Evolutionary conservation across 345 rosid species (phyloP), one percentile per base, ranked within the genome.

Genomic region (Melaleuca alternifolia): DNA sequence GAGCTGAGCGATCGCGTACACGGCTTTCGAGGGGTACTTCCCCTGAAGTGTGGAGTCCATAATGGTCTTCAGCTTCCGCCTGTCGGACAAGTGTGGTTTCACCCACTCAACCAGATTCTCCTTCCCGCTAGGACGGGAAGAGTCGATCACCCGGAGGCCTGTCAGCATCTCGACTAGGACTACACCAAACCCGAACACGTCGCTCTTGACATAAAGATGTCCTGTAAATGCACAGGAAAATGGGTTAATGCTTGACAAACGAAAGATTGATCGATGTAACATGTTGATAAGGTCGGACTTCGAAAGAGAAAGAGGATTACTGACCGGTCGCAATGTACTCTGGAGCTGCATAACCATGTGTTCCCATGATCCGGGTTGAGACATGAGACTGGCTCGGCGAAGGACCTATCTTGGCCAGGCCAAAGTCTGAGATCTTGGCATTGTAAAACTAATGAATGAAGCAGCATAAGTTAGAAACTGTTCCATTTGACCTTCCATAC

Each of bases 311-410:
- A 23, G 44, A 51, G 9, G 13, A 2, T 26, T 50, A 26, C 77
- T 8, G 9, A 86, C 87, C 87, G 2, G 87, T 86, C 12, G 97
- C 96, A 44, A 96, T 97, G 90, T 97, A 97, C 88, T 97, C 99
- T 0, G 98, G 99, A 86, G 98, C 99, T 54, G 99, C 98, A 57
- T 97, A 97, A 84, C 99, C 99, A 12, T 90, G 85, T 12, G 99
- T 97, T 41, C 98, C 99, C 94, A 97, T 94, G 53, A 97, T 91
- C 71, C 98, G 88, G 16, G 99, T 96, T 86, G 98, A 95, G 50
- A 97, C 93, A n/a, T 97, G 99, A 84, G 99, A 97, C 50, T 92
- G 95, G 90, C 99, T 97, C 4, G 93, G 97, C 1, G 98, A 97
- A 90, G 98, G 99, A 82, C 99, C 99, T 59, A 93, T 30, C 85